Evolutionary conservation across 176 grass and related monocot genomes (phyloP).

Genomic region (Aegilops umbellulata): DNA sequence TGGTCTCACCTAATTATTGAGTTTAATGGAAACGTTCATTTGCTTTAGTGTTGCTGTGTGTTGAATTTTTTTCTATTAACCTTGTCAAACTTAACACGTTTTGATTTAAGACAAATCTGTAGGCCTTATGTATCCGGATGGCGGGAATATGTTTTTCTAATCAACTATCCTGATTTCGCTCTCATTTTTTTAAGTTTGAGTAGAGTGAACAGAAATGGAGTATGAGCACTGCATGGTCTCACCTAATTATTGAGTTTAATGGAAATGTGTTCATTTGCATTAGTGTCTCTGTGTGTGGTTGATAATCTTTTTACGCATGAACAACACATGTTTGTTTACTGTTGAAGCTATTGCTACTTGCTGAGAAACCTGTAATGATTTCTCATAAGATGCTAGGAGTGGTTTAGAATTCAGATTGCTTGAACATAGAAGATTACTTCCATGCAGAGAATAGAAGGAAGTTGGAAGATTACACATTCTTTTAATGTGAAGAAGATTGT

Average conservation of each 20-base stretch:
- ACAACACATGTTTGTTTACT: neutral
- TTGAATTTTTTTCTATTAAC: neutral
- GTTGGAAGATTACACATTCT: neutral
- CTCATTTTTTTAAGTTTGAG: constrained; percentile 24
- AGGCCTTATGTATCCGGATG: too few species aligned
- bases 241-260: neutral
- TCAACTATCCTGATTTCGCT: too few species aligned
- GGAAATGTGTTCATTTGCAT: neutral
- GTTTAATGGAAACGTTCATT: neutral
- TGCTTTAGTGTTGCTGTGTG: neutral
- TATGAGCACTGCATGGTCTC: neutral
- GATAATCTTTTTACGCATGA: neutral
- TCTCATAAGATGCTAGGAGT: neutral
- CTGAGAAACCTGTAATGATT: neutral
- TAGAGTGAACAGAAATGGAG: neutral
- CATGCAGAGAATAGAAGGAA: neutral
- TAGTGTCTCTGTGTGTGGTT: neutral
- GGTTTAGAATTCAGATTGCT: constrained; percentile 18
- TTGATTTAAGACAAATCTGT: too few species aligned
- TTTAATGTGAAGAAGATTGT: neutral
- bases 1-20: neutral
- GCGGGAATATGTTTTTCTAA: too few species aligned
- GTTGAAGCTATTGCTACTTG: neutral
- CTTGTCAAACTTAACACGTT: too few species aligned
- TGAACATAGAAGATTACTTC: constrained; percentile 5